phyloP scores from a whole-genome alignment of 768 basidiomycete genomes.

The Leccinum pellstonianum region DNA sequence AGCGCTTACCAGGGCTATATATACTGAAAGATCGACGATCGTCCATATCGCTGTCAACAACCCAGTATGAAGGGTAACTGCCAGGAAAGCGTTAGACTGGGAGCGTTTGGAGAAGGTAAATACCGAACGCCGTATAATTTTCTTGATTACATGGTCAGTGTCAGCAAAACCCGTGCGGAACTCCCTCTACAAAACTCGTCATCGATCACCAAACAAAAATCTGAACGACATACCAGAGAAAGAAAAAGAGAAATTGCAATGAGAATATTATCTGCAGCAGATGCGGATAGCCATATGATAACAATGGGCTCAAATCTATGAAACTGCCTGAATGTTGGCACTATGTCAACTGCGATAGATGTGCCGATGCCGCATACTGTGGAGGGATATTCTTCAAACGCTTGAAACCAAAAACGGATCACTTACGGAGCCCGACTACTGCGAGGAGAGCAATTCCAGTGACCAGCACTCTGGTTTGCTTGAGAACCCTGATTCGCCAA shows the following conservation, averaged over 20 bases:
- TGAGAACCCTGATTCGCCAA: conserved; percentile 27
- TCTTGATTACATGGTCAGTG: conserved; percentile 39
- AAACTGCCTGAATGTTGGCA: conserved; percentile 29
- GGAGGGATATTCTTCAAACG: conserved; percentile 1
- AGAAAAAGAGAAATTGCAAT: conserved; percentile 45
- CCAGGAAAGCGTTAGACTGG: not conserved
- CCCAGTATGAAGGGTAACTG: conserved; percentile 43
- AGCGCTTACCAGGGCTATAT: conserved; percentile 22
- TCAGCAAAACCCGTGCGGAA: conserved; percentile 36
- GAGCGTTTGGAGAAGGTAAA: not conserved
- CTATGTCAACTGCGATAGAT: conserved; percentile 29
- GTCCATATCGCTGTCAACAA: conserved; percentile 39
- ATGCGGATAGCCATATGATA: conserved; percentile 44
- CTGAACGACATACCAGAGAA: conserved; percentile 37
- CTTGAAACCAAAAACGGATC: not conserved
- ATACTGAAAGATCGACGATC: conserved; percentile 31
- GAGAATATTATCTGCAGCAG: conserved; percentile 45
- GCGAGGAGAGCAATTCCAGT: conserved; percentile 13
- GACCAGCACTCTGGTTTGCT: conserved; percentile 11
- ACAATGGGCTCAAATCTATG: conserved; percentile 31
- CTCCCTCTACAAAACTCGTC: conserved; percentile 28
- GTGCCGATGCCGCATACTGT: conserved; percentile 34
- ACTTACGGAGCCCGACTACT: conserved; percentile 21
- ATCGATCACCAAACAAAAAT: not conserved
- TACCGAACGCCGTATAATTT: conserved; percentile 34